Evolutionary conservation across 257 asterid genomes (phyloP).

Genomic region (Echium plantagineum): DNA sequence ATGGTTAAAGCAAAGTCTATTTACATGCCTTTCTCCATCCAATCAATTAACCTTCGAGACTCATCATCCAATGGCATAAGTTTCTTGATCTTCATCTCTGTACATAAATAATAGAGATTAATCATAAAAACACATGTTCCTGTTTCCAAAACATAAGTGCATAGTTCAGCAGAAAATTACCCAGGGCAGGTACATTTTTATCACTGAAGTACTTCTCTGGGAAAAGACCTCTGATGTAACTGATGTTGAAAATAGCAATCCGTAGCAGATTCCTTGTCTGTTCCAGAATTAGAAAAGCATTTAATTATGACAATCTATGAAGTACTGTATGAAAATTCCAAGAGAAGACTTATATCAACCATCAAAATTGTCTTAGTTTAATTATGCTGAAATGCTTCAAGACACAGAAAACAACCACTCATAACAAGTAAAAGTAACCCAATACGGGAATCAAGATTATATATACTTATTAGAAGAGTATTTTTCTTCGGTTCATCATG

Average conservation of each 20-base stretch:
- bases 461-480: background rate
- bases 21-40: constrained; percentile 90
- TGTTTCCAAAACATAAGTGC: background rate
- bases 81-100: constrained; percentile 95
- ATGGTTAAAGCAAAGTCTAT: constrained; percentile 1
- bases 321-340: background rate
- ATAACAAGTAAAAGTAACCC: background rate
- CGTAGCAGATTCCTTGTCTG: constrained; percentile 93
- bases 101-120: constrained; percentile 10
- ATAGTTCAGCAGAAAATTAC: constrained; percentile 25
- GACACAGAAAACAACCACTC: background rate
- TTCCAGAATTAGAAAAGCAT: background rate
- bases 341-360: background rate
- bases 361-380: background rate
- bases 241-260: constrained; percentile 91
- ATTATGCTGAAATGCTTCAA: background rate
- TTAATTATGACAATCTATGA: background rate
- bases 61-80: constrained; percentile 98
- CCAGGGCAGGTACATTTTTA: constrained; percentile 88
- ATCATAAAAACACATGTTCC: constrained; percentile 3
- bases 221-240: constrained; percentile 92
- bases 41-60: constrained; percentile 87
- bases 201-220: constrained; percentile 90
- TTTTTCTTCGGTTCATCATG: background rate
- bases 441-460: background rate